Evolutionary conservation across 164 flowering plant species (phyloP).

Genomic region (Kingdonia uniflora): DNA sequence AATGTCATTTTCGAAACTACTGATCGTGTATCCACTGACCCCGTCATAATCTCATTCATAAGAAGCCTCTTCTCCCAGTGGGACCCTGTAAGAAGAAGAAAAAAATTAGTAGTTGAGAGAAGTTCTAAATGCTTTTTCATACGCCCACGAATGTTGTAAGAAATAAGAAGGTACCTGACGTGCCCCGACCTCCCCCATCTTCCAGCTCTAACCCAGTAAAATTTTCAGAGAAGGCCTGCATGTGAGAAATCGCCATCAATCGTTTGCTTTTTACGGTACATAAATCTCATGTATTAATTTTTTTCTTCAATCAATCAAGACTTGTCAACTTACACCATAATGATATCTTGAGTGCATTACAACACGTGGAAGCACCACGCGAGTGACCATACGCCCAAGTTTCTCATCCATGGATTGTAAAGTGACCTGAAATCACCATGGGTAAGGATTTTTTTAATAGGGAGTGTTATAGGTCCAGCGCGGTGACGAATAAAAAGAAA

Average conservation of each 20-base stretch:
- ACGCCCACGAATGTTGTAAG: too few species aligned
- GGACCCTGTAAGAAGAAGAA: slow-evolving; percentile 53
- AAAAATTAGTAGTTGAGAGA: too few species aligned
- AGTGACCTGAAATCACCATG: slow-evolving; percentile 49
- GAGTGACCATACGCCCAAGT: slow-evolving; percentile 87
- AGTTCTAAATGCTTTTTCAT: too few species aligned
- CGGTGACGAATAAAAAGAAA: too few species aligned
- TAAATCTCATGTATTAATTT: neutral
- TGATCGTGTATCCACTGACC: slow-evolving; percentile 97
- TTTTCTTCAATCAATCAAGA: neutral
- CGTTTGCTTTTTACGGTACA: neutral
- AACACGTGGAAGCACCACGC: slow-evolving; percentile 96
- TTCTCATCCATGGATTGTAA: slow-evolving; percentile 80
- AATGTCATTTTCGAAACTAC: slow-evolving; percentile 97
- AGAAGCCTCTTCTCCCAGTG: slow-evolving; percentile 99
- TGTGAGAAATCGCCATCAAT: slow-evolving; percentile 8
- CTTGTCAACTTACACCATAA: slow-evolving; percentile 53
- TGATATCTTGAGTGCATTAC: slow-evolving; percentile 90
- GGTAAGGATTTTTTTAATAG: too few species aligned
- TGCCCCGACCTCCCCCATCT: slow-evolving; percentile 99
- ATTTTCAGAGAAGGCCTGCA: slow-evolving; percentile 87
- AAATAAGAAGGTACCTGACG: slow-evolving; percentile 53
- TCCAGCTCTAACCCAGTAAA: slow-evolving; percentile 95
- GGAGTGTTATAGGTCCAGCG: too few species aligned
- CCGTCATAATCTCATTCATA: slow-evolving; percentile 99